These are phyloP conservation scores for Lasiosphaeria miniovina DNA, from an alignment of 495 filamentous ascomycete genomes.

Conservation along the genomic window DNA sequence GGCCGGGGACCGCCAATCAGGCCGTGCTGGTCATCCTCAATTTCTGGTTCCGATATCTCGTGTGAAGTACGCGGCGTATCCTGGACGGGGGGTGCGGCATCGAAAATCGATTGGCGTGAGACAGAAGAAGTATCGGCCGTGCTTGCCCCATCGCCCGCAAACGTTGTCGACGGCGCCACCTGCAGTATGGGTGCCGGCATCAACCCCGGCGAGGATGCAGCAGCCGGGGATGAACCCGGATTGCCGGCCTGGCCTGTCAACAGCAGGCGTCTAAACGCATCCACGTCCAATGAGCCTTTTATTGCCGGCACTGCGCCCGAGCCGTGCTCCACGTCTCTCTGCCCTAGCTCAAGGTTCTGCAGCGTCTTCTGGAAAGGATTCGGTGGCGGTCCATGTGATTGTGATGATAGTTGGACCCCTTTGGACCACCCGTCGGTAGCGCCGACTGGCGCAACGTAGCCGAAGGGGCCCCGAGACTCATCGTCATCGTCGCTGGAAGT, in stretches of 20 bases:
- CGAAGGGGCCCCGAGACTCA: slow-evolving; percentile 26
- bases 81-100: slow-evolving; percentile 30
- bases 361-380: slow-evolving; percentile 53
- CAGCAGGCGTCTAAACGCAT: slow-evolving; percentile 58
- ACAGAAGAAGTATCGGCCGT: slow-evolving; percentile 47
- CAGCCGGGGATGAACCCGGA: slow-evolving; percentile 14
- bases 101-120: slow-evolving; percentile 46
- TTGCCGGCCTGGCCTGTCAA: slow-evolving; percentile 54
- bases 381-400: slow-evolving; percentile 30
- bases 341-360: slow-evolving; percentile 40
- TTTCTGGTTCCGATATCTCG: slow-evolving; percentile 41
- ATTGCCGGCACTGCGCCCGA: slow-evolving; percentile 15
- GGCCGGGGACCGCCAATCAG: slow-evolving; percentile 19
- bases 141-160: slow-evolving; percentile 40
- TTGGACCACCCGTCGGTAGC: background rate
- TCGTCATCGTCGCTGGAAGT: slow-evolving; percentile 21
- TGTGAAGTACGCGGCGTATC: slow-evolving; percentile 49
- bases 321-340: slow-evolving; percentile 18
- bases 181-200: background rate
- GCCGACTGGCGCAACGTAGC: slow-evolving; percentile 9
- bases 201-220: background rate
- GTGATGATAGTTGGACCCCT: slow-evolving; percentile 3
- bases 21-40: slow-evolving; percentile 35
- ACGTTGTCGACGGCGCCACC: slow-evolving; percentile 1
- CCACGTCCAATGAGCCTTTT: slow-evolving; percentile 54